Percentiles rank a stretch among this genome's conserved stretches.
Evolutionary conservation across 2,329 filamentous ascomycete genomes (phyloP).

Genomic region (Beauveria australis): DNA sequence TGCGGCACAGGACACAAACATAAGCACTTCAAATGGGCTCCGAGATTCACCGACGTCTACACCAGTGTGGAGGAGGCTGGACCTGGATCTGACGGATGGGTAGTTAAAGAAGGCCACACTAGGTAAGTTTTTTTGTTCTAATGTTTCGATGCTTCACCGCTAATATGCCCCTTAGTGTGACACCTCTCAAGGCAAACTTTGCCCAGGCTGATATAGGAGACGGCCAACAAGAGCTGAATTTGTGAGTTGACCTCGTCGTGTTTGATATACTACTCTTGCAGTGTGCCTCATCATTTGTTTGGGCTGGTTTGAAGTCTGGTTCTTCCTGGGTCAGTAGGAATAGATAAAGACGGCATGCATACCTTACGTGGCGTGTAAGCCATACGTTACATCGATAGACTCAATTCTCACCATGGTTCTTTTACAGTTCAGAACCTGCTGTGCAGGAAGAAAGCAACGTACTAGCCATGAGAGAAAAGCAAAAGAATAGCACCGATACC

Average conservation of each 20-base stretch:
- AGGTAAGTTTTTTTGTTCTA: conserved; percentile 47
- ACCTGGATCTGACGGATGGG: conserved; percentile 89
- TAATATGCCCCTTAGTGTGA: conserved; percentile 51
- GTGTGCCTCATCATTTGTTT: not conserved
- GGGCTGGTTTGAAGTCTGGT: conserved; percentile 4
- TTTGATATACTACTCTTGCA: not conserved
- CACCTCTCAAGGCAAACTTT: conserved; percentile 87
- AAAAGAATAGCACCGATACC: conserved; percentile 11
- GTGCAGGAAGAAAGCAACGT: conserved; percentile 6
- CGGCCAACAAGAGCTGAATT: conserved; percentile 63
- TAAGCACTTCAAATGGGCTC: conserved; percentile 93
- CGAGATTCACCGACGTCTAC: conserved; percentile 78
- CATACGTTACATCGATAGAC: conserved; percentile 21
- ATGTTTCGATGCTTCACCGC: not conserved
- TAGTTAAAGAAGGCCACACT: conserved; percentile 77
- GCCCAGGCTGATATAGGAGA: conserved; percentile 61
- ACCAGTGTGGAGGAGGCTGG: conserved; percentile 71
- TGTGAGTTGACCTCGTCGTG: conserved; percentile 55
- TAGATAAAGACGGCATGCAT: conserved; percentile 10
- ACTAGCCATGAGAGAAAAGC: conserved; percentile 16
- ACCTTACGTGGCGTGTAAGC: conserved; percentile 18
- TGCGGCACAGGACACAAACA: conserved; percentile 50
- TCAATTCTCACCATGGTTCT: conserved; percentile 26
- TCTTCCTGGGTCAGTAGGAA: conserved; percentile 7
- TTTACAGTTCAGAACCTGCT: conserved; percentile 17